A percentile compares a stretch with the other conserved stretches of the same genome.
Evolutionary conservation across 768 basidiomycete species (phyloP).

Genomic region (Butyriboletus loyo): DNA sequence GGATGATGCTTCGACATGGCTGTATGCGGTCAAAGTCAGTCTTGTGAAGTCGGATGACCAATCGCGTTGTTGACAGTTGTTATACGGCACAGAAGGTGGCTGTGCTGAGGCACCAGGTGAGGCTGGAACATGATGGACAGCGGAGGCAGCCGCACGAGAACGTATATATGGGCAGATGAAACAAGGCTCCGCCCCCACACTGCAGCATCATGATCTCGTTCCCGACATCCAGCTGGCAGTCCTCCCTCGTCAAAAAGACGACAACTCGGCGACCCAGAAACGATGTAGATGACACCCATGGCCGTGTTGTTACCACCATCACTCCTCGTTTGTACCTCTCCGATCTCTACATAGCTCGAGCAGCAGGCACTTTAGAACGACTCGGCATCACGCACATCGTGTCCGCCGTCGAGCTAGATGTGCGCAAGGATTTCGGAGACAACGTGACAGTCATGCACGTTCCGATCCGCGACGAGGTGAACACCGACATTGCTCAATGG

Average conservation of each 20-base stretch:
- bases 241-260: conserved; percentile 23
- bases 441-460: conserved; percentile 52
- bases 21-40: conserved; percentile 13
- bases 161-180: conserved; percentile 10
- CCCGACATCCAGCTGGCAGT: conserved; percentile 29
- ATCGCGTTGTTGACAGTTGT: conserved; percentile 14
- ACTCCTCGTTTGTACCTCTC: conserved; percentile 60
- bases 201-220: conserved; percentile 30
- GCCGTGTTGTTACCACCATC: conserved; percentile 32
- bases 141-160: neutral
- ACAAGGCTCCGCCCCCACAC: neutral
- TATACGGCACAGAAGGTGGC: conserved; percentile 6
- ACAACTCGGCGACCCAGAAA: conserved; percentile 12
- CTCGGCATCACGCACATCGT: conserved; percentile 75
- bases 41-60: neutral
- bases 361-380: conserved; percentile 43
- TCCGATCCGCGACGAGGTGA: conserved; percentile 39
- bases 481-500: conserved; percentile 43
- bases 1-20: conserved; percentile 90
- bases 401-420: conserved; percentile 53
- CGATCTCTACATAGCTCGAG: conserved; percentile 53
- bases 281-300: conserved; percentile 6
- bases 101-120: conserved; percentile 9
- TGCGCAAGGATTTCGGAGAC: conserved; percentile 21
- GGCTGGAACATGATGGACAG: neutral